Percentiles rank a stretch among this genome's conserved stretches.
Conservation (phyloP, 2,329 filamentous ascomycete genomes). For the Aureobasidium mangrovei region DNA sequence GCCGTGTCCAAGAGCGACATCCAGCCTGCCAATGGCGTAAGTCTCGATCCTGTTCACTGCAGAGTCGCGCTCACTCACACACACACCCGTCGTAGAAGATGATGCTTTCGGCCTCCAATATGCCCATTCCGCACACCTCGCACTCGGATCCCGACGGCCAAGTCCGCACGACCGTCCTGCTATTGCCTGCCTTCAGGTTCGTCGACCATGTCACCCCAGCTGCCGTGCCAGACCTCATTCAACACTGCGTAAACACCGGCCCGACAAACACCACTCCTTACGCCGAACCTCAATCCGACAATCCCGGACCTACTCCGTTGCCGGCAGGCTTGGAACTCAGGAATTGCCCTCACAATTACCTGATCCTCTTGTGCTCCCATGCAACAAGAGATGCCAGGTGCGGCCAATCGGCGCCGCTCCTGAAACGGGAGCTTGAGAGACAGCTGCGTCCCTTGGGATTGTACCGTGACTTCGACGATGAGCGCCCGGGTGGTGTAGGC, state of each 20-base stretch:
- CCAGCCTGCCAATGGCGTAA: constrained; percentile 59
- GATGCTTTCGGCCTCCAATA: constrained; percentile 88
- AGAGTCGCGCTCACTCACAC: constrained; percentile 11
- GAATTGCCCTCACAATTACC: constrained; percentile 69
- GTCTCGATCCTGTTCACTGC: constrained; percentile 24
- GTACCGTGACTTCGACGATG: constrained; percentile 79
- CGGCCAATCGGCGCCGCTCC: constrained; percentile 81
- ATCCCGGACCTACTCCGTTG: constrained; percentile 17
- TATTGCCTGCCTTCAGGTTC: constrained; percentile 76
- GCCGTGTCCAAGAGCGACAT: constrained; percentile 42
- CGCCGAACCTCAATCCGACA: constrained; percentile 8
- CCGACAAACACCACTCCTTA: constrained; percentile 68
- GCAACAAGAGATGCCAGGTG: constrained; percentile 90
- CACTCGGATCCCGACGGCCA: constrained; percentile 49
- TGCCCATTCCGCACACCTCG: constrained; percentile 64
- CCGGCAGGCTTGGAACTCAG: constrained; percentile 43
- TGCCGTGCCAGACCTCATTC: constrained; percentile 62
- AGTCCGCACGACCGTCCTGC: constrained; percentile 63
- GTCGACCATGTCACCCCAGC: constrained; percentile 76
- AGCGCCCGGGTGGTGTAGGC: constrained; percentile 81
- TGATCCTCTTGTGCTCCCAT: constrained; percentile 91
- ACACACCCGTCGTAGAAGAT: constrained; percentile 41
- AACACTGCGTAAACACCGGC: constrained; percentile 57
- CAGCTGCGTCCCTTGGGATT: constrained; percentile 78
- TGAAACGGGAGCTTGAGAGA: constrained; percentile 81